Percentiles rank a stretch among this genome's conserved stretches.
Evolutionary conservation across 2,329 filamentous ascomycete species (phyloP).

Genomic region (Apiospora marii): DNA sequence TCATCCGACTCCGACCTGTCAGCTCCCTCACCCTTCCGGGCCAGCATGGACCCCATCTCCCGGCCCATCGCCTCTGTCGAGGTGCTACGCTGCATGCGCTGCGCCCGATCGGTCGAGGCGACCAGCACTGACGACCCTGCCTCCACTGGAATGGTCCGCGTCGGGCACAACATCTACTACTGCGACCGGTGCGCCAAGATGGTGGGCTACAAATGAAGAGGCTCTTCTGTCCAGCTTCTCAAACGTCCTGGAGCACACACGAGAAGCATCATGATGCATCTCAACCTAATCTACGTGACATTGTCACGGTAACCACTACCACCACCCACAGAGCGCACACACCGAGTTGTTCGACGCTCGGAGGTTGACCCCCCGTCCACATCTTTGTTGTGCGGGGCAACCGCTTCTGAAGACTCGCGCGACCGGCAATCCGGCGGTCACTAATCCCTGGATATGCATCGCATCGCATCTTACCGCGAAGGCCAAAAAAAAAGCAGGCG

Average conservation of each 20-base stretch:
- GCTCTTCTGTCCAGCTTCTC: not conserved
- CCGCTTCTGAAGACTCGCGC: not conserved
- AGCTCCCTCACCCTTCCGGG: constrained; percentile 44
- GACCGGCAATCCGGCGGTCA: not conserved
- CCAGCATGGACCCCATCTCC: constrained; percentile 58
- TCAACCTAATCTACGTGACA: not conserved
- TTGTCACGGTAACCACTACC: not conserved
- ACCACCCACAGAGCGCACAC: not conserved
- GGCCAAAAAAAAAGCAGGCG: not conserved
- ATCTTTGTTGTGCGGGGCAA: not conserved
- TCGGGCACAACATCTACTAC: constrained; percentile 72
- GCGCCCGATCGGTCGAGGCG: constrained; percentile 65
- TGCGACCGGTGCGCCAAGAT: constrained; percentile 70
- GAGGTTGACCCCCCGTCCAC: not conserved
- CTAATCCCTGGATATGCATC: not conserved
- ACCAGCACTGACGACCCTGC: constrained; percentile 67
- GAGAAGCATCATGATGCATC: not conserved
- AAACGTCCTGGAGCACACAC: not conserved
- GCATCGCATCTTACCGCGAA: not conserved
- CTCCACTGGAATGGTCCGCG: constrained; percentile 68
- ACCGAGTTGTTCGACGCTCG: not conserved
- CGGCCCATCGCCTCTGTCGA: constrained; percentile 60
- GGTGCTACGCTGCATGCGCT: constrained; percentile 69
- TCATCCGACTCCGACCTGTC: constrained; percentile 53
- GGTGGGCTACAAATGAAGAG: constrained; percentile 66